phyloP scores from a whole-genome alignment of 257 asterid genomes.

The Striga asiatica region DNA sequence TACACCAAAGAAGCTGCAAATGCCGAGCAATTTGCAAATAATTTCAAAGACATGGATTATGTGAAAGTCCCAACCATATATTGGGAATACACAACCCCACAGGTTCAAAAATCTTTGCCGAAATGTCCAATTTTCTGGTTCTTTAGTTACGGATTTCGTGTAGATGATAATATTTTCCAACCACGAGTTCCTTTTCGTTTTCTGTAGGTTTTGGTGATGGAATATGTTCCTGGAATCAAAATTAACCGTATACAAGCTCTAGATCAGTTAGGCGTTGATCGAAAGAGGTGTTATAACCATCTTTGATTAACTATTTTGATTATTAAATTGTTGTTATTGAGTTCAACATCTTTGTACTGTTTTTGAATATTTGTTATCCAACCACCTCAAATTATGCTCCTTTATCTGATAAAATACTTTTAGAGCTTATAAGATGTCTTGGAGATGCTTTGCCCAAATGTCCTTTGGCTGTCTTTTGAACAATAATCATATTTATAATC shows the following conservation, averaged over 20 bases:
- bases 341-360: background rate
- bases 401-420: too few species aligned
- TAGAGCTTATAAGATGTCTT: too few species aligned
- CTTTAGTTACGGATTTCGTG: background rate
- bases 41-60: conserved; percentile 69
- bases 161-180: conserved; percentile 9
- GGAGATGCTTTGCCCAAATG: too few species aligned
- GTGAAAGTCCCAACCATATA: conserved; percentile 74
- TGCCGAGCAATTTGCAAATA: conserved; percentile 63
- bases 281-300: conserved; percentile 35
- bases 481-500: too few species aligned
- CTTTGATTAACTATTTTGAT: background rate
- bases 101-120: conserved; percentile 31
- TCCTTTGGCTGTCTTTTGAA: too few species aligned
- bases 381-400: too few species aligned
- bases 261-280: conserved; percentile 86
- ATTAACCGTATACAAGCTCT: conserved; percentile 84
- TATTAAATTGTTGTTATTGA: background rate
- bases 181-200: too few species aligned
- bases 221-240: conserved; percentile 88
- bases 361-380: too few species aligned
- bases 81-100: conserved; percentile 92
- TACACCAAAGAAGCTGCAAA: conserved; percentile 83
- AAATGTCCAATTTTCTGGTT: conserved; percentile 6
- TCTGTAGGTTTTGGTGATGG: conserved; percentile 69